Conservation (phyloP, 2,329 filamentous ascomycete genomes). For the Beauveria scarabaeidicola region DNA sequence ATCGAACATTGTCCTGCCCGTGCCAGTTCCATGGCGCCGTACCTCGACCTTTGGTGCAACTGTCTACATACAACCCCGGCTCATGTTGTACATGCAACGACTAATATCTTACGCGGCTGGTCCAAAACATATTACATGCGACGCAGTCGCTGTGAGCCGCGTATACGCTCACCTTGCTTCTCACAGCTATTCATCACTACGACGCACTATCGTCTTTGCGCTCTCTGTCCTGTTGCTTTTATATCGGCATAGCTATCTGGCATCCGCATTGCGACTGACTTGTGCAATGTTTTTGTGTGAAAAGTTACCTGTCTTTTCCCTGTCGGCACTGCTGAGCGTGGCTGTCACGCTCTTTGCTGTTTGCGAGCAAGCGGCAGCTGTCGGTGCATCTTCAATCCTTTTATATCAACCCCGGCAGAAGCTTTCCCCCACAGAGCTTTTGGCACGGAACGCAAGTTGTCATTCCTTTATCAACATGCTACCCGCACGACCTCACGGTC, state of each 20-base stretch:
- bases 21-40: not conserved
- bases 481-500: not conserved
- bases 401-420: not conserved
- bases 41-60: not conserved
- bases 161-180: not conserved
- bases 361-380: not conserved
- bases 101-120: conserved; percentile 4
- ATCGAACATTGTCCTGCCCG: not conserved
- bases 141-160: not conserved
- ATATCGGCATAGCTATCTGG: not conserved
- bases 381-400: not conserved
- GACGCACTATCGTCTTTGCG: not conserved
- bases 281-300: not conserved
- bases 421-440: not conserved
- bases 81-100: conserved; percentile 9
- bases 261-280: not conserved
- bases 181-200: not conserved
- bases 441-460: not conserved
- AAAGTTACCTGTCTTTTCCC: not conserved
- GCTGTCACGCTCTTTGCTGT: not conserved
- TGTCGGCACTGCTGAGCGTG: not conserved
- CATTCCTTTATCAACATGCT: not conserved
- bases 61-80: conserved; percentile 4
- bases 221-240: not conserved
- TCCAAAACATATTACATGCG: not conserved